phyloP scores from a whole-genome alignment of 2,329 filamentous ascomycete genomes.

The Curvularia sp. region DNA sequence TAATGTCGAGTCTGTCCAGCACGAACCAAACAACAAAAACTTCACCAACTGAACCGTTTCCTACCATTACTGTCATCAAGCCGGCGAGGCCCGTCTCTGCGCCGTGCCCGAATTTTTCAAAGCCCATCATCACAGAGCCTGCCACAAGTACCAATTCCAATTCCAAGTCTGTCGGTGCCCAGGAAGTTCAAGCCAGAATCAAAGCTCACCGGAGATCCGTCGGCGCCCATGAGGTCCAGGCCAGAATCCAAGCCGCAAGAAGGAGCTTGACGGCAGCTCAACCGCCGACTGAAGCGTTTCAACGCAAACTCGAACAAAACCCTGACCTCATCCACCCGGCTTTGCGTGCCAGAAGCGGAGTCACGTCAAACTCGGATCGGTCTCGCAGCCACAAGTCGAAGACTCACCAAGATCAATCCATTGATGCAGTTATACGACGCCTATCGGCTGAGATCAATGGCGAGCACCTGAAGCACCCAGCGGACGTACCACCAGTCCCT shows the following conservation, averaged over 20 bases:
- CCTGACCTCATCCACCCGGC: constrained; percentile 21
- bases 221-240: constrained; percentile 28
- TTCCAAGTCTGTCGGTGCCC: constrained; percentile 10
- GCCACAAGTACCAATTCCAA: background rate
- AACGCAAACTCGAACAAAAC: constrained; percentile 21
- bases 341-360: constrained; percentile 16
- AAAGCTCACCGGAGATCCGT: constrained; percentile 11
- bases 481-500: constrained; percentile 11
- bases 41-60: constrained; percentile 34
- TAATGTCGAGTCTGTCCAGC: constrained; percentile 45
- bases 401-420: constrained; percentile 19
- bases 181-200: constrained; percentile 15
- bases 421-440: constrained; percentile 37
- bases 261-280: constrained; percentile 18
- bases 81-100: constrained; percentile 24
- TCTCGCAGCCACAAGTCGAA: constrained; percentile 14
- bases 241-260: constrained; percentile 30
- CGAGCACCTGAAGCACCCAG: background rate
- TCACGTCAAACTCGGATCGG: constrained; percentile 4
- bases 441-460: constrained; percentile 10
- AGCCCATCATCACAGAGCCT: constrained; percentile 7
- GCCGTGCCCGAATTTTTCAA: constrained; percentile 30
- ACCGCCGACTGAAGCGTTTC: constrained; percentile 17
- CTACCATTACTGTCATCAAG: constrained; percentile 22
- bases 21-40: constrained; percentile 43